Evolutionary conservation across 148 eudicot genomes (phyloP).

Genomic region (Silene latifolia): DNA sequence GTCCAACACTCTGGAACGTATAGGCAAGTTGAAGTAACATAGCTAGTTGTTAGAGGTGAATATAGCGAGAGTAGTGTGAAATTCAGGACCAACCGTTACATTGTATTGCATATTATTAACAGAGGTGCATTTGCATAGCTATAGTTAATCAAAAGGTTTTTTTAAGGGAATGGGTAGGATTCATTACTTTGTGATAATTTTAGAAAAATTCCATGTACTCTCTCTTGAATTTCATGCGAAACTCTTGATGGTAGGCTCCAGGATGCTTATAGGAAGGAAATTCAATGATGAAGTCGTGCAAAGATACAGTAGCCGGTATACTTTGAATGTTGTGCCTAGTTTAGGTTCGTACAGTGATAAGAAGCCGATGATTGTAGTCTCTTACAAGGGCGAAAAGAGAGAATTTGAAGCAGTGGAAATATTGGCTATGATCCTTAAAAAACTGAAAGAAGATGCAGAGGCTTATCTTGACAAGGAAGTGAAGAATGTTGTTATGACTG

Average conservation of each 20-base stretch:
- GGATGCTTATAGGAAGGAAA: slow-evolving; percentile 9
- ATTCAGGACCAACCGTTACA: no score
- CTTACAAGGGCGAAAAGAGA: slow-evolving; percentile 22
- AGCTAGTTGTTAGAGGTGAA: no score
- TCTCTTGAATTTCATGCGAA: no score
- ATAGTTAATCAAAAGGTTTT: no score
- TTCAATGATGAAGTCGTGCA: neutral
- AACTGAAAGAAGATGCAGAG: slow-evolving; percentile 27
- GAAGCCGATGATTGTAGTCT: slow-evolving; percentile 24
- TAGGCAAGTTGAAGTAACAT: no score
- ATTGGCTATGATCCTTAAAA: slow-evolving; percentile 25
- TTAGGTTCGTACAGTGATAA: neutral
- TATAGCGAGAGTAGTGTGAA: no score
- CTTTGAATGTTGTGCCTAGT: slow-evolving; percentile 4
- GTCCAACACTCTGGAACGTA: no score
- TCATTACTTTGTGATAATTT: no score
- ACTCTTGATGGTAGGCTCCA: neutral
- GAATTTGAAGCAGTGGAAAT: slow-evolving; percentile 25
- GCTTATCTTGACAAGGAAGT: slow-evolving; percentile 10
- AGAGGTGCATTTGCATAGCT: no score
- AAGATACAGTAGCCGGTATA: neutral
- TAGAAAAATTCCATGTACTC: no score
- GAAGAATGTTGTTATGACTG: slow-evolving; percentile 28
- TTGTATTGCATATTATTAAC: no score
- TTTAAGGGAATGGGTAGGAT: no score